These are phyloP conservation scores for Mikania micrantha DNA, from an alignment of 129 eudicot genomes.

Conservation along the genomic window DNA sequence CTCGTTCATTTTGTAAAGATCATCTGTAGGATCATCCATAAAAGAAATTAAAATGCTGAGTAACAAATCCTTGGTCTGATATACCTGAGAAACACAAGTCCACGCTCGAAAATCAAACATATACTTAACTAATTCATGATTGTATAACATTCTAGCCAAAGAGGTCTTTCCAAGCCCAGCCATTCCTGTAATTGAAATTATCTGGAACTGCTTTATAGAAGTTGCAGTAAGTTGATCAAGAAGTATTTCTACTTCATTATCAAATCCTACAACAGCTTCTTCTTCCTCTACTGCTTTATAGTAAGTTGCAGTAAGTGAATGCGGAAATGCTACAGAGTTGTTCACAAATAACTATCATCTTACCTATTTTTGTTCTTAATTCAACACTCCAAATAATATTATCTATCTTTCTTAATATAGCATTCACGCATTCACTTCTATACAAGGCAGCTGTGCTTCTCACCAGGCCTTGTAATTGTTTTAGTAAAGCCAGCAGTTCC, in stretches of 20 bases:
- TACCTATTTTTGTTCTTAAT: not conserved
- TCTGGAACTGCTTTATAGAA: not conserved
- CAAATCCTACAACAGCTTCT: slow-evolving; percentile 24
- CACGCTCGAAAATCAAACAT: slow-evolving; percentile 26
- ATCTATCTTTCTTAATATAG: not conserved
- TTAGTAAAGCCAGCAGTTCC: not conserved
- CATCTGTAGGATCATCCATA: not conserved
- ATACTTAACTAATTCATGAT: slow-evolving; percentile 3
- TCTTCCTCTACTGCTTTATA: slow-evolving; percentile 7
- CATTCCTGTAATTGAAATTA: slow-evolving; percentile 27
- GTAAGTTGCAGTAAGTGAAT: too few relatives aligned
- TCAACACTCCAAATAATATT: too few relatives aligned
- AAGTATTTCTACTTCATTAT: slow-evolving; percentile 18
- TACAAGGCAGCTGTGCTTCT: too few relatives aligned
- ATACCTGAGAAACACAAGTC: slow-evolving; percentile 20
- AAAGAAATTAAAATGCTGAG: slow-evolving; percentile 10
- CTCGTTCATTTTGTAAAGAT: not conserved
- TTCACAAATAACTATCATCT: not conserved
- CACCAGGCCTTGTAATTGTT: not conserved
- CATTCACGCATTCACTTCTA: too few relatives aligned
- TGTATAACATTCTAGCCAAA: slow-evolving; percentile 16
- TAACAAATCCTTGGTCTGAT: slow-evolving; percentile 12
- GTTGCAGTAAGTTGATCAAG: slow-evolving; percentile 16
- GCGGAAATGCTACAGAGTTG: slow-evolving; percentile 15
- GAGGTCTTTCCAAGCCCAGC: slow-evolving; percentile 28